phyloP scores from a whole-genome alignment of 2,329 filamentous ascomycete species.

The Colletotrichum magnum region DNA sequence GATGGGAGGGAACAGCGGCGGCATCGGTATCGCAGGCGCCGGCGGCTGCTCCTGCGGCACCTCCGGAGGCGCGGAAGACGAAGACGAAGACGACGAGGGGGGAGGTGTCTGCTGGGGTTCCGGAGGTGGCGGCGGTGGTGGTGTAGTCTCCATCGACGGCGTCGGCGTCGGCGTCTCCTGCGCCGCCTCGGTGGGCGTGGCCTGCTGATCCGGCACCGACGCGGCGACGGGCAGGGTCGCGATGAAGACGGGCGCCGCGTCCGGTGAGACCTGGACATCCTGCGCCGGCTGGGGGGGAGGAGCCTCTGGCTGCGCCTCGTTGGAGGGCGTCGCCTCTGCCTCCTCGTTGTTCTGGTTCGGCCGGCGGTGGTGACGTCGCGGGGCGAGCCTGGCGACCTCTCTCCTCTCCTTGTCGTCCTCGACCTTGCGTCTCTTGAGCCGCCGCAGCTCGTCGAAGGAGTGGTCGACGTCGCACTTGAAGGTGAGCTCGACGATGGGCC shows the following conservation, averaged over 20 bases:
- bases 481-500: constrained; percentile 59
- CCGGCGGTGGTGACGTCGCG: constrained; percentile 27
- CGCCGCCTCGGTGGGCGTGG: neutral
- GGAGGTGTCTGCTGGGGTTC: neutral
- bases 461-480: constrained; percentile 50
- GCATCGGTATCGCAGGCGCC: neutral
- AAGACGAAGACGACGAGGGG: no score
- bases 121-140: neutral
- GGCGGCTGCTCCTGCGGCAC: neutral
- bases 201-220: constrained; percentile 1
- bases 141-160: neutral
- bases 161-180: constrained; percentile 3
- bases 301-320: neutral
- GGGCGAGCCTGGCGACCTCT: neutral
- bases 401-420: constrained; percentile 6
- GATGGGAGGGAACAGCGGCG: neutral
- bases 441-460: constrained; percentile 42
- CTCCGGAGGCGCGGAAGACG: neutral
- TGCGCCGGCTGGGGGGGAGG: constrained; percentile 3
- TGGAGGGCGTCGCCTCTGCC: neutral
- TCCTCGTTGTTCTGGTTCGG: constrained; percentile 14
- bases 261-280: constrained; percentile 6
- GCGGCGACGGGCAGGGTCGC: constrained; percentile 28
- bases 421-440: constrained; percentile 46
- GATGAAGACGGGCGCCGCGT: constrained; percentile 25